phyloP scores from a whole-genome alignment of 192 early-diverging fungal species.

The Lunasporangiospora selenospora region DNA sequence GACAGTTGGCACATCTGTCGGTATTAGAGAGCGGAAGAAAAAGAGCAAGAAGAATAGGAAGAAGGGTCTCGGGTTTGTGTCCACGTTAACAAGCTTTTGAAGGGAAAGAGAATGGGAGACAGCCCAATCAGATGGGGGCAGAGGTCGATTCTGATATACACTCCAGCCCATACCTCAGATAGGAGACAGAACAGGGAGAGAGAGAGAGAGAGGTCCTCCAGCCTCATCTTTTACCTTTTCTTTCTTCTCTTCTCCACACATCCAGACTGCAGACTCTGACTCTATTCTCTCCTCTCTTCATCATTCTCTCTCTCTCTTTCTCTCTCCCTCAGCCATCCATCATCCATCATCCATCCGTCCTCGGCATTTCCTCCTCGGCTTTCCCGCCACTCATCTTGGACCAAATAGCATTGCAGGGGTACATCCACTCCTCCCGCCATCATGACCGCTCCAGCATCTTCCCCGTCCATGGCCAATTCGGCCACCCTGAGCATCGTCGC shows the following conservation, averaged over 20 bases:
- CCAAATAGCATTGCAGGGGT: too few species aligned
- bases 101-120: background rate
- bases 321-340: background rate
- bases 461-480: constrained; percentile 34
- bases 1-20: too few species aligned
- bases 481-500: constrained; percentile 73
- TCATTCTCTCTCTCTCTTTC: background rate
- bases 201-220: too few species aligned
- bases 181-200: too few species aligned
- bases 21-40: too few species aligned
- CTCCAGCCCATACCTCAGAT: too few species aligned
- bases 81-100: too few species aligned
- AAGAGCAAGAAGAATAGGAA: too few species aligned
- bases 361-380: background rate
- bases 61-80: too few species aligned
- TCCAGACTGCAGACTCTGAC: background rate
- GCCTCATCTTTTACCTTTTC: too few species aligned
- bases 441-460: constrained; percentile 16
- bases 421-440: background rate
- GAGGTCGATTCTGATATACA: background rate
- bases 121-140: too few species aligned
- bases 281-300: background rate
- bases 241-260: background rate
- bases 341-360: background rate
- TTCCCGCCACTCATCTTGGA: background rate